Base-by-base conservation (phyloP, 2,329 filamentous ascomycete species). In the Ophiostoma quercus region DNA sequence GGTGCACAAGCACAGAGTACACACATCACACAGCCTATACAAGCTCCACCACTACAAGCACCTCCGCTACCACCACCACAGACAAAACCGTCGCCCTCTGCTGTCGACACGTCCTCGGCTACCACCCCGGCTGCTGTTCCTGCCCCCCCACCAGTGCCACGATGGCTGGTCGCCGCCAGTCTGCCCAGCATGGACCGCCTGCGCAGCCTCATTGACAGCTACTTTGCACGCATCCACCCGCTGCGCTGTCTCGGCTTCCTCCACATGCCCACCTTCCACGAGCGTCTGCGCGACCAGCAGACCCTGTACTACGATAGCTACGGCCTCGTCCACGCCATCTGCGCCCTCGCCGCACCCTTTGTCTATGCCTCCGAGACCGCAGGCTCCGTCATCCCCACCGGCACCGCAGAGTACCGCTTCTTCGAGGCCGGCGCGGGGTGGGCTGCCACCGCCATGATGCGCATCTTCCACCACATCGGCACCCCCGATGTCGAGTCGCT, bases 191-290 rank as follows among this genome's bases (percentile, higher is more conserved):
- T 70, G 54, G 68, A 69, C 41, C 51, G 54, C 19, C 41, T 70
- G n/a, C 63, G 63, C 51, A 39, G 39, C 16, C 73, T 75, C 8
- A 57, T 72, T 2, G 73, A 74, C 47, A 70, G 71, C 43, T 75
- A 72, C 54, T 75, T 75, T 69, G 43, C 65, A 47, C 74, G 73
- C 22, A 69, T 75, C 25, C 73, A 75, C 57, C 69, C 70, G n/a
- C 67, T 75, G 9, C 72, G 74, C 14, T 75, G 69, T 41, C 70
- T 75, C 37, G 73, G 73, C n/a, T 75, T 75, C 29, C 63, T 75
- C 60, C 74, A 75, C 67, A 74, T 71, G 69, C 71, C 73, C 3
- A 71, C 72, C 5, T 74, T 75, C 16, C 62, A 74, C 54, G 71
- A 72, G 65, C 71, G 74, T 6, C 63, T 75, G 11, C 69, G 72